Evolutionary conservation across 2,329 filamentous ascomycete species (phyloP), one percentile per base, ranked within the genome.

Genomic region (Ophiostoma ips): DNA sequence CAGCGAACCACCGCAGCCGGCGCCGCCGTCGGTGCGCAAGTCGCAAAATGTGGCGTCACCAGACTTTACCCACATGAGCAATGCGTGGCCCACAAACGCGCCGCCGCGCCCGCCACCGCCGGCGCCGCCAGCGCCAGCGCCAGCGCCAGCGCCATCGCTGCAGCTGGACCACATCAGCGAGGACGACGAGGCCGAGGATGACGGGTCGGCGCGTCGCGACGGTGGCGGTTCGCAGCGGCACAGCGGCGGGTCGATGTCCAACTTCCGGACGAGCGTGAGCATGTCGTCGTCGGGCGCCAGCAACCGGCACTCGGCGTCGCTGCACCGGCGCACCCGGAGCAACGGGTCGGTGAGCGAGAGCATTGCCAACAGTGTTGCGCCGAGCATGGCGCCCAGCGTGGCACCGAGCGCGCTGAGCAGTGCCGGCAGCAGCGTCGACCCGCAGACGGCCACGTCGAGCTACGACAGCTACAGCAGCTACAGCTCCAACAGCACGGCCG

Each of bases 281-380:
- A 34, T 24, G 30, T 48, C 34, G 18, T 19, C 35, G 35, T 11
- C 24, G 15, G 16, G n/a, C 28, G 9, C 46, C 2, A 38, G 36
- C 37, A 46, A 40, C 41, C 40, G 40, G 12, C 43, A 49, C 12
- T 50, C 36, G 46, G 19, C 31, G 19, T 41, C 53, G 7, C 46
- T 52, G 31, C 55, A 57, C 41, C 48, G 38, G 24, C 54, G 55
- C 33, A 52, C 24, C 46, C 48, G 52, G 54, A 57, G 55, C 48
- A 55, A 18, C 37, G 45, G 52, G 38, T 55, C 52, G 13, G 46
- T 44, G 15, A 44, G 48, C 46, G 55, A 53, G 38, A 51, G 52
- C 49, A 49, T 53, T 21, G 36, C 49, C 36, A 53, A 41, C 34
- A 49, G 52, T 21, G 40, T 52, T 10, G 38, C 50, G n/a, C n/a